Conservation (phyloP, 2,329 filamentous ascomycete species). For the Calonectria pseudoturangicola region DNA sequence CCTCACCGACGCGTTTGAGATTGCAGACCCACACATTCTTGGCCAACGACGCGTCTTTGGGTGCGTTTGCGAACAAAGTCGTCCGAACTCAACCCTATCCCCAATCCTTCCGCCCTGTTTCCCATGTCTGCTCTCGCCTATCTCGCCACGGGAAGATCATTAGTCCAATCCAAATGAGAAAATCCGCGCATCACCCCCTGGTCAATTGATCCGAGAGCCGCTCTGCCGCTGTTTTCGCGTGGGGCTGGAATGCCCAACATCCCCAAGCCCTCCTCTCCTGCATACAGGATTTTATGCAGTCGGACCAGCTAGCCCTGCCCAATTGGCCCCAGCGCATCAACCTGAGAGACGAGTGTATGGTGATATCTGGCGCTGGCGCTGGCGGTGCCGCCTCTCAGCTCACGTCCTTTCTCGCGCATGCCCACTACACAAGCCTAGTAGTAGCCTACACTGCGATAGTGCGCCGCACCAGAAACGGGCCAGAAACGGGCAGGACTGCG, state of each 20-base stretch:
- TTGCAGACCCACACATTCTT: conserved; percentile 41
- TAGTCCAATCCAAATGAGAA: conserved; percentile 38
- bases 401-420: conserved; percentile 16
- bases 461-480: conserved; percentile 22
- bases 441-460: conserved; percentile 14
- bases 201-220: conserved; percentile 30
- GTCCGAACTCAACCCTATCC: conserved; percentile 33
- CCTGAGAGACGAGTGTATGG: conserved; percentile 12
- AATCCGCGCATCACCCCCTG: conserved; percentile 46
- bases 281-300: conserved; percentile 33
- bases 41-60: conserved; percentile 35
- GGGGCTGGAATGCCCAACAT: conserved; percentile 27
- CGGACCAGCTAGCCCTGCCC: conserved; percentile 41
- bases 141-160: conserved; percentile 55
- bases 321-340: conserved; percentile 42
- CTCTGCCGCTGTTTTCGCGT: conserved; percentile 22
- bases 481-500: conserved; percentile 20
- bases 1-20: conserved; percentile 53
- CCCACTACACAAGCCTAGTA: conserved; percentile 23
- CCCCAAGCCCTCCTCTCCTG: conserved; percentile 3
- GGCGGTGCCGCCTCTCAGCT: conserved; percentile 22
- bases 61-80: conserved; percentile 23
- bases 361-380: conserved; percentile 22
- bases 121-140: conserved; percentile 50
- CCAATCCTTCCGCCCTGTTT: conserved; percentile 25